Evolutionary conservation across 371 early-diverging fungal genomes (phyloP), one percentile per base, ranked within the genome.

Genomic region (Rhizomucor miehei): DNA sequence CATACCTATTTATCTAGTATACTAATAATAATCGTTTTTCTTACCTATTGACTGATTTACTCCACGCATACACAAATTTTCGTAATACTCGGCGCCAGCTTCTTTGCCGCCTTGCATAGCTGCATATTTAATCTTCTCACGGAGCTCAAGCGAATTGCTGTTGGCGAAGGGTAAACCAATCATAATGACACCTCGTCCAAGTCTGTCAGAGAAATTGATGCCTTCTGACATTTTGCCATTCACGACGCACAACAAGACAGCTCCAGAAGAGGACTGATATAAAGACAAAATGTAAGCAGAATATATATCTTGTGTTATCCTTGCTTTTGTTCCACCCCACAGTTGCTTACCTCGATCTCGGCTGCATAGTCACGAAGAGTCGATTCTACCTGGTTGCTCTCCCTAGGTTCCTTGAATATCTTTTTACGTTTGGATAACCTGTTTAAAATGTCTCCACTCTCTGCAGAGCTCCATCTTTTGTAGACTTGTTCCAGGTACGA

Each of bases 171-270:
- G 96, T 49, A 97, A 68, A 0, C 97, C 98, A 13, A 94, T 63
- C 84, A 97, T 89, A 17, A 97, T 81, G 0, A 97, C 86, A 4
- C 88, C 88, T 55, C 88, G 82, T 8, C 92, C 95, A 50, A 95
- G 59, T 12, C 84, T 80, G 58, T 95, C 94, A 4, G 90, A 86
- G 51, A 97, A 97, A 65, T 99, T 97, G 65, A 99, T 97, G 4
- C 99, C 99, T 73, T 99, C 99, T 53, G 93, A 93, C 81, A 99
- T 82, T 63, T 89, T 92, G 6, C 99, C 99, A 19, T 96, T 95
- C 2, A 99, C 93, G 1, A 99, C 99, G 53, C 92, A 89, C 44
- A 99, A 74, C 44, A 99, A 61, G 12, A 99, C 62, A 0, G 94
- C 92, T 0, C 98, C 98, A 0, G 62, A 29, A 29, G 29, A 29